Conservation (phyloP, 2,329 filamentous ascomycete genomes). For the Colletotrichum simmondsii region DNA sequence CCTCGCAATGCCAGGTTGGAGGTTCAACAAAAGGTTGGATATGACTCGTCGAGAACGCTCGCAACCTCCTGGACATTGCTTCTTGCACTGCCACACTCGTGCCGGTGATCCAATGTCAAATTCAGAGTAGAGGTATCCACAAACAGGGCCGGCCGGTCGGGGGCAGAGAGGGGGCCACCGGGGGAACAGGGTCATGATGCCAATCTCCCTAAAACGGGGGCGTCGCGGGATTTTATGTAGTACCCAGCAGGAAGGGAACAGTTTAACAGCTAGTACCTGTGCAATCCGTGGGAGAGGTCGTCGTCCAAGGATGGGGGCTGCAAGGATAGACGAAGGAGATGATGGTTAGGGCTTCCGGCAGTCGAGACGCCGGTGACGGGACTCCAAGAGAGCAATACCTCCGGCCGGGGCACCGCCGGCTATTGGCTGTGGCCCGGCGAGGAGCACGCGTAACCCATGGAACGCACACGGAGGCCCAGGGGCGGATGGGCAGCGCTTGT, state of each 20-base stretch:
- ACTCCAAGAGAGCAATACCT: slow-evolving; percentile 28
- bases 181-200: neutral
- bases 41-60: slow-evolving; percentile 17
- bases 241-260: slow-evolving; percentile 9
- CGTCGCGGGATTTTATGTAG: slow-evolving; percentile 19
- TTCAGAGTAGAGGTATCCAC: slow-evolving; percentile 6
- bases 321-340: neutral
- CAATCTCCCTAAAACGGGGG: slow-evolving; percentile 25
- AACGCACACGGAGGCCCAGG: slow-evolving; percentile 8
- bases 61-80: slow-evolving; percentile 23
- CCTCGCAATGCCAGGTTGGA: neutral
- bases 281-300: neutral
- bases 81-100: slow-evolving; percentile 26
- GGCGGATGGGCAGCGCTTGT: neutral
- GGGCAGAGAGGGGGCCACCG: neutral
- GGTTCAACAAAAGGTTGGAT: neutral
- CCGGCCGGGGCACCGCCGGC: slow-evolving; percentile 26
- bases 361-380: slow-evolving; percentile 29
- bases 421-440: slow-evolving; percentile 22
- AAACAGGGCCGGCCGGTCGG: slow-evolving; percentile 16
- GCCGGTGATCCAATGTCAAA: slow-evolving; percentile 10
- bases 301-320: neutral
- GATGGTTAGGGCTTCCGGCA: slow-evolving; percentile 25
- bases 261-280: too few relatives aligned
- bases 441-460: slow-evolving; percentile 13